These are phyloP conservation scores for Ceratocystis destructans DNA, from an alignment of 2,329 filamentous ascomycete species.

Conservation along the genomic window DNA sequence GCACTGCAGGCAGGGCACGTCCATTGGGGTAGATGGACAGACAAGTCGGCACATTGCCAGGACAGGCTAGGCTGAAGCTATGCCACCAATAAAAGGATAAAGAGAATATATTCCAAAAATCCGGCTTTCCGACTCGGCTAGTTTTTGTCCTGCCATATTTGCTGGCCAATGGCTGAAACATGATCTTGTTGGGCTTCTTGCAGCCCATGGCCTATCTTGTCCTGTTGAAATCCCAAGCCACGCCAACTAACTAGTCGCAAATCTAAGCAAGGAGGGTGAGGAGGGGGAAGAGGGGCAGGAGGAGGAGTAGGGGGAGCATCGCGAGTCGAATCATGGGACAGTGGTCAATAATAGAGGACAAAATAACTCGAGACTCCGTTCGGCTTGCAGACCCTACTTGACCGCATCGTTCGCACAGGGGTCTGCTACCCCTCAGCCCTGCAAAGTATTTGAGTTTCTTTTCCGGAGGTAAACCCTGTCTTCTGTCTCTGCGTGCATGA, in stretches of 20 bases:
- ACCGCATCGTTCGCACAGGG: not conserved
- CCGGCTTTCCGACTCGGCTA: not conserved
- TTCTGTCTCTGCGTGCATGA: not conserved
- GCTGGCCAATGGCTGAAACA: conserved; percentile 1
- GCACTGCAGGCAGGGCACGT: too few relatives aligned
- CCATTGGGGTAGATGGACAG: too few relatives aligned
- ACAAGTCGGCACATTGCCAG: too few relatives aligned
- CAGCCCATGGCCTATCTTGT: too few relatives aligned
- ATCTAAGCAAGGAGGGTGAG: not conserved
- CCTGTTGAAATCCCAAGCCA: too few relatives aligned
- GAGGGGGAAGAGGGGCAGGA: not conserved
- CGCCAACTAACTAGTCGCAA: too few relatives aligned
- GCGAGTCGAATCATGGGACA: not conserved
- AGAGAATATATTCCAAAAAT: not conserved
- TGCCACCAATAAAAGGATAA: not conserved
- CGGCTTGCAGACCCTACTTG: not conserved
- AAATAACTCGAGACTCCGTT: too few relatives aligned
- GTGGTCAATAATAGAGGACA: too few relatives aligned
- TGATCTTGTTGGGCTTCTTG: not conserved
- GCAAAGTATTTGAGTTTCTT: conserved; percentile 15
- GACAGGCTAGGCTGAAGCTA: not conserved
- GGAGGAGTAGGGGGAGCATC: not conserved
- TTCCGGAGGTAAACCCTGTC: not conserved
- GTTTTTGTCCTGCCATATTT: not conserved
- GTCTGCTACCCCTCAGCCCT: conserved; percentile 5